Evolutionary conservation across 2,329 filamentous ascomycete genomes (phyloP).

Genomic region (Claviceps paspali): DNA sequence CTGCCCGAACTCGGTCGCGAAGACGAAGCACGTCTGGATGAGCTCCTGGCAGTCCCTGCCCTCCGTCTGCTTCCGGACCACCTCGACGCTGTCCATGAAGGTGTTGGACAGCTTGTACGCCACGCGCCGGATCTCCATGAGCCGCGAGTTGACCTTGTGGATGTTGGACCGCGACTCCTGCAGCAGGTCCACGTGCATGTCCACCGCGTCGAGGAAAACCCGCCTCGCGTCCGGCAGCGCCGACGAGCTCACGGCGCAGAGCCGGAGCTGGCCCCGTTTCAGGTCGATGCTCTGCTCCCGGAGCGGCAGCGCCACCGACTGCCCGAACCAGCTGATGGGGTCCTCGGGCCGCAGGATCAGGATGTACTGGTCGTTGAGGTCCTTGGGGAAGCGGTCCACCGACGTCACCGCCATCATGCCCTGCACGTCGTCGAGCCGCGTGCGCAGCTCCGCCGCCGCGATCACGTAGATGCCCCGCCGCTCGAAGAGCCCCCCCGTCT

Average conservation of each 20-base stretch:
- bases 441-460: slow-evolving; percentile 64
- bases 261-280: slow-evolving; percentile 68
- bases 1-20: slow-evolving; percentile 97
- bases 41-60: slow-evolving; percentile 85
- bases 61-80: slow-evolving; percentile 71
- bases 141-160: slow-evolving; percentile 74
- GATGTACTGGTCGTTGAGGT: slow-evolving; percentile 65
- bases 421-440: slow-evolving; percentile 67
- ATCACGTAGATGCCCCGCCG: slow-evolving; percentile 69
- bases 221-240: slow-evolving; percentile 63
- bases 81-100: slow-evolving; percentile 97
- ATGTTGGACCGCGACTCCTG: slow-evolving; percentile 90
- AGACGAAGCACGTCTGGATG: slow-evolving; percentile 94
- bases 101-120: slow-evolving; percentile 94
- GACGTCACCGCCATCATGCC: slow-evolving; percentile 62
- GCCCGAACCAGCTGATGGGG: slow-evolving; percentile 66
- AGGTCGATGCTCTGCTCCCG: slow-evolving; percentile 71
- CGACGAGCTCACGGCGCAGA: slow-evolving; percentile 80
- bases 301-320: slow-evolving; percentile 54
- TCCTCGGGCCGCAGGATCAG: slow-evolving; percentile 74
- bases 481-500: slow-evolving; percentile 52
- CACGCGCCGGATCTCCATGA: slow-evolving; percentile 90
- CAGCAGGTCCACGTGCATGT: slow-evolving; percentile 72
- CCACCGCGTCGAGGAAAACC: slow-evolving; percentile 62
- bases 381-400: slow-evolving; percentile 44